Conservation (phyloP, 1,284 basidiomycete species). For the Pholiota adiposa region DNA sequence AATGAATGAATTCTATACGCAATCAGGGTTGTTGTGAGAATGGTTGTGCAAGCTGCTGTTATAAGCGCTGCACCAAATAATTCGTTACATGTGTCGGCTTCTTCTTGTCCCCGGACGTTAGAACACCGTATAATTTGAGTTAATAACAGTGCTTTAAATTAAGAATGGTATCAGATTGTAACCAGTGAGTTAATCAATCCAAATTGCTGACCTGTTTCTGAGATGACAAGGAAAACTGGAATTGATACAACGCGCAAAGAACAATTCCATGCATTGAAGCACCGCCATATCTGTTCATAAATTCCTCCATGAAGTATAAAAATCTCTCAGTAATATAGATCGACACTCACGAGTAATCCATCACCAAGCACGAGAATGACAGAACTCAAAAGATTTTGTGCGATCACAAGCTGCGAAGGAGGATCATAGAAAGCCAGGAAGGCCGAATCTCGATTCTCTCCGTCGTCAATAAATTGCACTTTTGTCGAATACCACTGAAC, state of each 20-base stretch:
- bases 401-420: not conserved
- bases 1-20: not conserved
- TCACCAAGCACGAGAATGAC: not conserved
- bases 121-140: too few relatives aligned
- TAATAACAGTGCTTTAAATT: too few relatives aligned
- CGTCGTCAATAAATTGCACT: not conserved
- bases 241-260: not conserved
- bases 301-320: not conserved
- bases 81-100: not conserved
- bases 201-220: not conserved
- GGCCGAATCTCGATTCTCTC: not conserved
- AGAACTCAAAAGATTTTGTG: not conserved
- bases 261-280: not conserved
- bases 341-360: not conserved
- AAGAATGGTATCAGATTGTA: too few relatives aligned
- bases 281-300: constrained; percentile 1
- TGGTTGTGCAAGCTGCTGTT: not conserved
- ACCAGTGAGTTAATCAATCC: not conserved
- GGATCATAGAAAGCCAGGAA: not conserved
- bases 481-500: not conserved
- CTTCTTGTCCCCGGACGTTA: too few relatives aligned
- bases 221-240: not conserved
- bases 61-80: not conserved
- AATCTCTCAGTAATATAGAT: not conserved
- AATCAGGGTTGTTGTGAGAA: not conserved